Evolutionary conservation across 2,329 filamentous ascomycete genomes (phyloP).

Genomic region (Cercospora citrullina): DNA sequence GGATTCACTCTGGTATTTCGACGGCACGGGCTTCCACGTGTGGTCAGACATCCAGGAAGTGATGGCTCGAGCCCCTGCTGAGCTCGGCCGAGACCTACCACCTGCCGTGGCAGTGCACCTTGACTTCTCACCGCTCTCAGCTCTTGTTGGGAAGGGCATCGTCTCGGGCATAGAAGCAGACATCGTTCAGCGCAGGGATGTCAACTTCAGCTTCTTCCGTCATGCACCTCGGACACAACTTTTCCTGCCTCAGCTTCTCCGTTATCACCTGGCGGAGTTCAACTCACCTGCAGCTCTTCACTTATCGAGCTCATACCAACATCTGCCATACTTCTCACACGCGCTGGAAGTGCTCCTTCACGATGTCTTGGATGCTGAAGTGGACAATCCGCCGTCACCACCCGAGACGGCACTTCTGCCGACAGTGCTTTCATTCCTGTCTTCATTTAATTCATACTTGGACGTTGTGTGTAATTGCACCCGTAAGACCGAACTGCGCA

Average conservation of each 20-base stretch:
- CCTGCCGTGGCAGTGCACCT: constrained; percentile 73
- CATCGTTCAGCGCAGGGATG: constrained; percentile 86
- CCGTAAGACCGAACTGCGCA: constrained; percentile 91
- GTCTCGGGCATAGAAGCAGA: constrained; percentile 89
- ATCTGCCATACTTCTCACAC: constrained; percentile 88
- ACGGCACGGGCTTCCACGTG: constrained; percentile 78
- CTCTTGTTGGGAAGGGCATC: constrained; percentile 85
- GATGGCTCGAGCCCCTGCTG: constrained; percentile 66
- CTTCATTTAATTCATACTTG: constrained; percentile 71
- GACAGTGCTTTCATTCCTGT: constrained; percentile 55
- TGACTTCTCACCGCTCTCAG: constrained; percentile 94
- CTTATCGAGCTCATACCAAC: constrained; percentile 80
- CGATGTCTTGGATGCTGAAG: constrained; percentile 90
- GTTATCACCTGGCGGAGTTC: constrained; percentile 72
- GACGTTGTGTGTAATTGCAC: constrained; percentile 97
- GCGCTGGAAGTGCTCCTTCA: constrained; percentile 90
- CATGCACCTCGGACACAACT: constrained; percentile 90
- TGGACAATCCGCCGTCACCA: constrained; percentile 61
- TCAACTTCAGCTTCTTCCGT: constrained; percentile 85
- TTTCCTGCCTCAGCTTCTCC: constrained; percentile 84
- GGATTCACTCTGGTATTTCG: constrained; percentile 93
- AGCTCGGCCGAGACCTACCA: constrained; percentile 68
- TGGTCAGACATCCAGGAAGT: constrained; percentile 91
- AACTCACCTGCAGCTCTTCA: constrained; percentile 78
- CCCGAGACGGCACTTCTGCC: constrained; percentile 53